phyloP scores from a whole-genome alignment of 345 rosid species.

The Syzygium oleosum region DNA sequence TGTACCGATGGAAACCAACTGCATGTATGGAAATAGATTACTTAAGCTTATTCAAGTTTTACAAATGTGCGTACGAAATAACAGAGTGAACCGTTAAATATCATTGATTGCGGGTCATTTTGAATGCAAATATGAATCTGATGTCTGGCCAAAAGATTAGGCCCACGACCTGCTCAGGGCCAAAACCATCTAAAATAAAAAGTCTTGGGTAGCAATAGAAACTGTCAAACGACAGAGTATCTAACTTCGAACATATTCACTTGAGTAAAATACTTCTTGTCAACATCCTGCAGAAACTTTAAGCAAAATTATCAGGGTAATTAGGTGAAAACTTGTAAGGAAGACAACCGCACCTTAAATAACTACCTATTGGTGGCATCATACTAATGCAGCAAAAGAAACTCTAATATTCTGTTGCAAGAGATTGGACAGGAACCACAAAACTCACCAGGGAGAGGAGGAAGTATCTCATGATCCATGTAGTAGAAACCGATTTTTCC shows the following conservation, averaged over 20 bases:
- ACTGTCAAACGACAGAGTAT: neutral
- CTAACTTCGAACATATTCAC: neutral
- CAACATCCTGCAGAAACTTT: neutral
- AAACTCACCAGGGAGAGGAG: slow-evolving; percentile 84
- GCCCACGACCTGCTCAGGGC: neutral
- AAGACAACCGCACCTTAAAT: neutral
- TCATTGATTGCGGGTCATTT: neutral
- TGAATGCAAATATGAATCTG: neutral
- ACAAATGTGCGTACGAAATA: neutral
- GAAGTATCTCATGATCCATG: slow-evolving; percentile 94
- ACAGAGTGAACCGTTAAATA: neutral
- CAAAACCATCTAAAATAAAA: neutral
- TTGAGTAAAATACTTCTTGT: neutral
- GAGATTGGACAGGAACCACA: neutral
- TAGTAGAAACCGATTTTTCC: slow-evolving; percentile 96
- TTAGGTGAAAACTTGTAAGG: neutral
- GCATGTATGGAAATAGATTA: slow-evolving; percentile 1
- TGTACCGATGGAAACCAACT: slow-evolving; percentile 82
- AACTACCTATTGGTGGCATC: neutral
- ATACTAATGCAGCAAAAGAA: neutral
- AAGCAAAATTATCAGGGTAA: neutral
- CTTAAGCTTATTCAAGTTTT: neutral
- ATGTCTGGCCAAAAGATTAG: neutral
- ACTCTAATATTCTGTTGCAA: neutral
- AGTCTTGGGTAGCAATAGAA: neutral